phyloP scores from a whole-genome alignment of 371 early-diverging fungal species.

The Neoconidiobolus thromboides region DNA sequence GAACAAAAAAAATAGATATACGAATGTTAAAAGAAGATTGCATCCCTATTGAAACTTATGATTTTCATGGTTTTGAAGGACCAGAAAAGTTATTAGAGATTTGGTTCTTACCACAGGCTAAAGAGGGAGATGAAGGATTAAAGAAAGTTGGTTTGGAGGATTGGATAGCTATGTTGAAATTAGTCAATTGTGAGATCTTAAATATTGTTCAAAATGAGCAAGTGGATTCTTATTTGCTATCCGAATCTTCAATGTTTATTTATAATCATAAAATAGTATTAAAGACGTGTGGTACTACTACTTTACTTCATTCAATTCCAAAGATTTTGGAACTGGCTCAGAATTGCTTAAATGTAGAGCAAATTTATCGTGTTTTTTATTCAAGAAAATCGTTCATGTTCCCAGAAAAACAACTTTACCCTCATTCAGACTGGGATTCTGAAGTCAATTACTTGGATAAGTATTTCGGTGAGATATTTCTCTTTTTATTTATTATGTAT shows the following conservation, averaged over 20 bases:
- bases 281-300: slow-evolving; percentile 95
- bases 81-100: slow-evolving; percentile 93
- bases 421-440: slow-evolving; percentile 76
- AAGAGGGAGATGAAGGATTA: slow-evolving; percentile 34
- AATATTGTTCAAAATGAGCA: slow-evolving; percentile 51
- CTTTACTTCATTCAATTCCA: slow-evolving; percentile 65
- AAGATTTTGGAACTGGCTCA: slow-evolving; percentile 68
- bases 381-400: slow-evolving; percentile 92
- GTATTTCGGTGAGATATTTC: slow-evolving; percentile 29
- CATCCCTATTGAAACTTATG: no score
- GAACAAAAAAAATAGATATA: no score
- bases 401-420: slow-evolving; percentile 72
- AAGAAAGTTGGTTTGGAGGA: slow-evolving; percentile 47
- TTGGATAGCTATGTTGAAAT: slow-evolving; percentile 77
- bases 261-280: slow-evolving; percentile 83
- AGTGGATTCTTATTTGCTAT: slow-evolving; percentile 78
- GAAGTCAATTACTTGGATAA: slow-evolving; percentile 62
- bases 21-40: no score
- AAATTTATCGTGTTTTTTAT: slow-evolving; percentile 74
- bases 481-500: neutral
- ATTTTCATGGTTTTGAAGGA: slow-evolving; percentile 45
- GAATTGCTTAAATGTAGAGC: slow-evolving; percentile 39
- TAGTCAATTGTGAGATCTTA: slow-evolving; percentile 83
- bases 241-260: slow-evolving; percentile 93
- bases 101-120: slow-evolving; percentile 54